Percentiles rank a stretch among this genome's conserved stretches.
phyloP scores from a whole-genome alignment of 129 eudicot genomes.

The Helianthus annuus region DNA sequence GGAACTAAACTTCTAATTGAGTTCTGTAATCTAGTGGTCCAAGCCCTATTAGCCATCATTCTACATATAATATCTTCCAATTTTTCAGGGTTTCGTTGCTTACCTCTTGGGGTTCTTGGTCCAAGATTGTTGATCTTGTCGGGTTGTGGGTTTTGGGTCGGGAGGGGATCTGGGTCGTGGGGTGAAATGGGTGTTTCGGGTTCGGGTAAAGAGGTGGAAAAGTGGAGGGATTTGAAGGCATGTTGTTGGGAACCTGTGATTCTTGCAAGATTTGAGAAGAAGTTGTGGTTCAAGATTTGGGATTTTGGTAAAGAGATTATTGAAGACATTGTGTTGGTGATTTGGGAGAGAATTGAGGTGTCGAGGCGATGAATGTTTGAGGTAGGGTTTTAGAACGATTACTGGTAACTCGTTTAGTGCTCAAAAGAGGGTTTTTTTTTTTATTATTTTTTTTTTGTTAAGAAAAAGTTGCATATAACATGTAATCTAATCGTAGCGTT shows the following conservation, averaged over 20 bases:
- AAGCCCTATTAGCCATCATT: constrained; percentile 91
- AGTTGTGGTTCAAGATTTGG: constrained; percentile 32
- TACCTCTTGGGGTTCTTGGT: constrained; percentile 47
- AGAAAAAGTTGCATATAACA: too few relatives aligned
- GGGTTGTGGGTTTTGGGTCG: constrained; percentile 12
- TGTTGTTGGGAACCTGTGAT: constrained; percentile 30
- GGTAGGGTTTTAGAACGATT: constrained; percentile 36
- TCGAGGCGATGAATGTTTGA: not conserved
- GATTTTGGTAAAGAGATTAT: constrained; percentile 45
- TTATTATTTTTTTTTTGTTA: too few relatives aligned
- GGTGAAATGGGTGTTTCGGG: constrained; percentile 17
- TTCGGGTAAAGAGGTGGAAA: constrained; percentile 41
- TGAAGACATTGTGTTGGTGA: constrained; percentile 41
- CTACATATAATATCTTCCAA: constrained; percentile 60
- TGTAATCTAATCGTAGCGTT: too few relatives aligned
- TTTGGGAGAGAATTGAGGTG: not conserved
- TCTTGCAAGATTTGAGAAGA: constrained; percentile 43
- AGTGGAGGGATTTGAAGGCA: constrained; percentile 40
- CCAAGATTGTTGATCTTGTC: constrained; percentile 26
- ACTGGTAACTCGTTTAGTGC: not conserved
- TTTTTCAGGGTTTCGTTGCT: constrained; percentile 60
- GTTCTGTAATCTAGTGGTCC: constrained; percentile 94
- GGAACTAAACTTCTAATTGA: constrained; percentile 51
- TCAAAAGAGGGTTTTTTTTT: too few relatives aligned
- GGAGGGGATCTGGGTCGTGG: constrained; percentile 20